These are phyloP conservation scores for Teratosphaeria nubilosa DNA, from an alignment of 2,329 filamentous ascomycete genomes.

Conservation along the genomic window DNA sequence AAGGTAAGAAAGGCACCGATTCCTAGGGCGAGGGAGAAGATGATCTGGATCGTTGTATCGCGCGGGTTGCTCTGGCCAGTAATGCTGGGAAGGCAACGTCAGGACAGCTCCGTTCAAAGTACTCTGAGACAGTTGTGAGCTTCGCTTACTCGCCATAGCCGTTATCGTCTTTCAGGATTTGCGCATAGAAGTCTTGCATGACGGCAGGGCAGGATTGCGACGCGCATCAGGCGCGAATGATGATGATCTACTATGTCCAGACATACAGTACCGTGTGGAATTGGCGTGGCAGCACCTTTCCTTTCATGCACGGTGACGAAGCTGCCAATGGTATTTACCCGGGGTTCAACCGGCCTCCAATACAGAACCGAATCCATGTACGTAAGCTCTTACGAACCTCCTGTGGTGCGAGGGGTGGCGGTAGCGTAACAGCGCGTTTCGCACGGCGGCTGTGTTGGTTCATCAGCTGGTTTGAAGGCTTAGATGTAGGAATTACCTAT, in stretches of 20 bases:
- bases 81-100: slow-evolving; percentile 11
- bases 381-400: neutral
- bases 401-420: too few relatives aligned
- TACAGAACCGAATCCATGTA: neutral
- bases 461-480: neutral
- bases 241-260: neutral
- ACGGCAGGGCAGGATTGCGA: neutral
- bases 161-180: neutral
- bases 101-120: neutral
- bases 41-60: slow-evolving; percentile 52
- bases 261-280: neutral
- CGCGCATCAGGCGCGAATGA: neutral
- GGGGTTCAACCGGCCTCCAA: neutral
- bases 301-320: neutral
- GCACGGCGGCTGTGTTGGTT: neutral
- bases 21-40: slow-evolving; percentile 62
- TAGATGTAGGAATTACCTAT: neutral
- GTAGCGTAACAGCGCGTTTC: too few relatives aligned
- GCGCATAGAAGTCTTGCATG: neutral
- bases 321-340: neutral
- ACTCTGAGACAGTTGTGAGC: neutral
- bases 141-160: neutral
- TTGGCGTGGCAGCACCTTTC: neutral
- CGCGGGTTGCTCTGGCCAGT: slow-evolving; percentile 29
- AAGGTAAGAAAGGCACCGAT: slow-evolving; percentile 63